phyloP scores from a whole-genome alignment of 306 rosid genomes.

The Vicia faba region DNA sequence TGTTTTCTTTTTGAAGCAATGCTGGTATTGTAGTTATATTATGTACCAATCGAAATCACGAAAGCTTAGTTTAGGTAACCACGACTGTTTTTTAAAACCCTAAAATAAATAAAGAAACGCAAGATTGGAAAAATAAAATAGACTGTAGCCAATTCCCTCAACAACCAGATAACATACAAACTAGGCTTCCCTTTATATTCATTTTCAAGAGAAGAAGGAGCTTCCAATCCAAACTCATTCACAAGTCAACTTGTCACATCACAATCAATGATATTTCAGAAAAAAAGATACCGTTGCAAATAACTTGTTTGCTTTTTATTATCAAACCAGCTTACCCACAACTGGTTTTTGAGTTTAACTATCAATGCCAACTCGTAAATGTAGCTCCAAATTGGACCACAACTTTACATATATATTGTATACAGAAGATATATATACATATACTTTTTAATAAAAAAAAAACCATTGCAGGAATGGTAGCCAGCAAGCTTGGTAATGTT shows the following conservation, averaged over 20 bases:
- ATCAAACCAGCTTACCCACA: slow-evolving; percentile 15
- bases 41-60: no score
- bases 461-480: not conserved
- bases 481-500: not conserved
- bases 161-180: not conserved
- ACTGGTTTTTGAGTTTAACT: not conserved
- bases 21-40: no score
- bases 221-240: not conserved
- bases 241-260: slow-evolving; percentile 19
- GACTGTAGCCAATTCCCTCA: slow-evolving; percentile 5
- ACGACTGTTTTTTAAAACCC: no score
- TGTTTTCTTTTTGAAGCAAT: no score
- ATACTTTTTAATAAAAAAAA: not conserved
- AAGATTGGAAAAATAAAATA: not conserved
- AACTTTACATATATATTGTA: not conserved
- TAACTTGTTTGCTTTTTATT: not conserved
- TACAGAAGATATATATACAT: not conserved
- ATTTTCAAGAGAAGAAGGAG: not conserved
- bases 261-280: slow-evolving; percentile 6
- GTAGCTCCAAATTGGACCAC: not conserved
- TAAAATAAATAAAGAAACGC: not conserved
- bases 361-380: not conserved
- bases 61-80: no score
- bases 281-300: not conserved
- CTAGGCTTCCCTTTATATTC: slow-evolving; percentile 4